These are phyloP conservation scores for Paecilomyces fulvus DNA, from an alignment of 2,329 filamentous ascomycete species.

Conservation along the genomic window DNA sequence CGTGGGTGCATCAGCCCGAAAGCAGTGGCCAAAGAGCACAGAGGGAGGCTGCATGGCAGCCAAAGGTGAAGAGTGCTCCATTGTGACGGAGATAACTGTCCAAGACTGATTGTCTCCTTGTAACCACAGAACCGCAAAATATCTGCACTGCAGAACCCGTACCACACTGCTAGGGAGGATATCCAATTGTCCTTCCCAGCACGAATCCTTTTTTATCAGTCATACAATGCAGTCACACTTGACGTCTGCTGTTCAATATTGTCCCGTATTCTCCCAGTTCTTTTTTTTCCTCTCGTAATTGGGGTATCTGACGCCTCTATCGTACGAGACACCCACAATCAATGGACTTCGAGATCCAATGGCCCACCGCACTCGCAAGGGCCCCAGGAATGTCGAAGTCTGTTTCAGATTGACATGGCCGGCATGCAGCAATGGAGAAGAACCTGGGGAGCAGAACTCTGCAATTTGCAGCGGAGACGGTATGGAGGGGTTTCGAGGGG, in stretches of 20 bases:
- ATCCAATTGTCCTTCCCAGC: not conserved
- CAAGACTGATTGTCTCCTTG: constrained; percentile 8
- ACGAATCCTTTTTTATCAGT: not conserved
- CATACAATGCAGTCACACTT: not conserved
- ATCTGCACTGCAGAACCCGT: not conserved
- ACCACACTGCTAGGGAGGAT: not conserved
- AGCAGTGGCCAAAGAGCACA: constrained; percentile 56
- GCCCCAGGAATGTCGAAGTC: constrained; percentile 2
- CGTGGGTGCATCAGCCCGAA: constrained; percentile 46
- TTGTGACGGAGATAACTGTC: constrained; percentile 31
- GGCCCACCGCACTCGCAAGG: constrained; percentile 1
- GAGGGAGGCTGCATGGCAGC: constrained; percentile 79
- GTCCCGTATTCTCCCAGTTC: not conserved
- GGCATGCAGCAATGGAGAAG: constrained; percentile 8
- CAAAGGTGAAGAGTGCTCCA: constrained; percentile 91
- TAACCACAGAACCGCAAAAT: not conserved
- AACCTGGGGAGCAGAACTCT: constrained; percentile 16
- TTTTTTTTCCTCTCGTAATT: not conserved
- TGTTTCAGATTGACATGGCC: constrained; percentile 3
- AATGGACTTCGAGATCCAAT: constrained; percentile 1
- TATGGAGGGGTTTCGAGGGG: constrained; percentile 7
- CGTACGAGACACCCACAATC: not conserved
- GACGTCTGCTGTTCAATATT: not conserved
- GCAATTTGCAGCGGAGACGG: constrained; percentile 3
- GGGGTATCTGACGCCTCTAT: not conserved